A percentile compares a stretch with the other conserved stretches of the same genome.
Conservation (phyloP, 1,139 yeast species). For the Scheffersomyces cryptocercus region DNA sequence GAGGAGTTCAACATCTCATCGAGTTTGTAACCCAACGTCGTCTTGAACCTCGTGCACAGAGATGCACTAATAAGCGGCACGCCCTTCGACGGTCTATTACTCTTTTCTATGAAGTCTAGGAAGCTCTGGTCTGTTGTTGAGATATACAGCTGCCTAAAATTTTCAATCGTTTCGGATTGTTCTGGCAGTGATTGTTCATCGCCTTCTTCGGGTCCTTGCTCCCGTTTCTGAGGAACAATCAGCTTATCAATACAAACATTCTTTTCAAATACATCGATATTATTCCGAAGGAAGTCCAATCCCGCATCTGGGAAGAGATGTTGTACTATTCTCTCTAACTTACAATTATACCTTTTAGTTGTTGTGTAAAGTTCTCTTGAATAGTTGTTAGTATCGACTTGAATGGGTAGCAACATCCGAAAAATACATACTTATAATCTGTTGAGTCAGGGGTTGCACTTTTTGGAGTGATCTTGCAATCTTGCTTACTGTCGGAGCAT, state of each 20-base stretch:
- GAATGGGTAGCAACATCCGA: too few species aligned
- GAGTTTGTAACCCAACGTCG: not conserved
- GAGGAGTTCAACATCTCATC: constrained; percentile 4
- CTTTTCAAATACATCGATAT: constrained; percentile 15
- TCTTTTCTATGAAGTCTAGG: constrained; percentile 15
- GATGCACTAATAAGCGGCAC: too few species aligned
- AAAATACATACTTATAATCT: constrained; percentile 1
- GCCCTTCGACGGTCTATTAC: not conserved
- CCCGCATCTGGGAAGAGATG: constrained; percentile 11
- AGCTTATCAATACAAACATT: constrained; percentile 8
- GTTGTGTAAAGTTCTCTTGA: constrained; percentile 8
- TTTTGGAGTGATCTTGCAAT: constrained; percentile 7
- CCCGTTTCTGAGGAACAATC: constrained; percentile 1
- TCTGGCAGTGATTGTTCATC: constrained; percentile 1
- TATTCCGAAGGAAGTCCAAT: constrained; percentile 11
- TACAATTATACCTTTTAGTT: constrained; percentile 11
- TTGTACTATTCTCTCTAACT: constrained; percentile 17
- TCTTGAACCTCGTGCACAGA: too few species aligned
- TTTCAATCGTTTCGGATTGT: constrained; percentile 5
- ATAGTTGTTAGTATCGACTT: constrained; percentile 2
- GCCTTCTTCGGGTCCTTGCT: not conserved
- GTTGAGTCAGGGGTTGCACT: not conserved
- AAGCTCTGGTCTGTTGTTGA: constrained; percentile 20
- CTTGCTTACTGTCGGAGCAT: constrained; percentile 8
- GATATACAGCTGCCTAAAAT: constrained; percentile 10